Percentiles rank a stretch among this genome's conserved stretches.
Conservation (phyloP, 1,284 basidiomycete species). For the Austroboletus niveus region DNA sequence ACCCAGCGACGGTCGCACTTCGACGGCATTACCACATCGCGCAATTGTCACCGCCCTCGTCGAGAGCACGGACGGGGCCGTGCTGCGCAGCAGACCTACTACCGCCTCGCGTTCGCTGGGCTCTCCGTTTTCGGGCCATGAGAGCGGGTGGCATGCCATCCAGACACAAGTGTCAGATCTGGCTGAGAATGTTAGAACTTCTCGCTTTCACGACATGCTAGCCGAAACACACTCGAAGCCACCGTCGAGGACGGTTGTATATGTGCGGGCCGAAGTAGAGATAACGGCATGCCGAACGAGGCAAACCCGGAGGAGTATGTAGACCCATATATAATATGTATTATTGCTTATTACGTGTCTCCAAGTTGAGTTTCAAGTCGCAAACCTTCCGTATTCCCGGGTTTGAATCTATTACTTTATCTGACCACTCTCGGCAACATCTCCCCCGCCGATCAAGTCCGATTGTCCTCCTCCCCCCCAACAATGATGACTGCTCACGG, state of each 20-base stretch:
- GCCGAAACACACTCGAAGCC: constrained; percentile 15
- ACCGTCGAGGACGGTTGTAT: background rate
- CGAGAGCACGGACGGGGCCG: background rate
- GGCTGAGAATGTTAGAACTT: constrained; percentile 26
- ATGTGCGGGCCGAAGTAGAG: constrained; percentile 10
- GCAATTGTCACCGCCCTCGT: constrained; percentile 13
- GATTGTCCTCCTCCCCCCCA: constrained; percentile 19
- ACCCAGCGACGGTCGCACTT: constrained; percentile 26
- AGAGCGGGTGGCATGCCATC: constrained; percentile 18
- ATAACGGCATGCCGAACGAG: constrained; percentile 12
- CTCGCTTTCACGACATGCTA: background rate
- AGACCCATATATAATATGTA: no score
- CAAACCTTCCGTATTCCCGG: constrained; percentile 29
- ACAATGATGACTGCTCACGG: no score
- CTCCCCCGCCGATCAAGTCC: constrained; percentile 36
- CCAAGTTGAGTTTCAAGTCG: constrained; percentile 34
- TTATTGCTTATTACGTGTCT: constrained; percentile 25
- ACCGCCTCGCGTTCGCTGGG: background rate
- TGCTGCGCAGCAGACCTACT: background rate
- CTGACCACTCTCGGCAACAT: constrained; percentile 24
- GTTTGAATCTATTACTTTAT: constrained; percentile 34
- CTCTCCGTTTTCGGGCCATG: constrained; percentile 10
- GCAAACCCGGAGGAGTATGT: no score
- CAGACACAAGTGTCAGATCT: constrained; percentile 30
- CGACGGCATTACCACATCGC: constrained; percentile 1